Evolutionary conservation across 1,139 yeast genomes (phyloP).

Genomic region (Diutina catenulata): DNA sequence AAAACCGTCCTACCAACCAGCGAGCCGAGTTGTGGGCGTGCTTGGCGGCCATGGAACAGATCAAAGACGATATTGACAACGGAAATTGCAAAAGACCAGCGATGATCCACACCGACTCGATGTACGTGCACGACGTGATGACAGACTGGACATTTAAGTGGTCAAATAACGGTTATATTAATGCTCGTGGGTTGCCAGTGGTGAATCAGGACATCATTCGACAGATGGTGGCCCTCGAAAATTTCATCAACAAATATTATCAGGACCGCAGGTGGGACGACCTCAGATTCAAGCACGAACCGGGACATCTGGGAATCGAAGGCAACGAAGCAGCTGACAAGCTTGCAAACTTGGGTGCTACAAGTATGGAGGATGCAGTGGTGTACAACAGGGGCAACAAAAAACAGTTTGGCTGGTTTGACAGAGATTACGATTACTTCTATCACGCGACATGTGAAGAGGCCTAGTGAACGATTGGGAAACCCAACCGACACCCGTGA

Average conservation of each 20-base stretch:
- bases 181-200: conserved; percentile 30
- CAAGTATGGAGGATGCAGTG: too few relatives aligned
- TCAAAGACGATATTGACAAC: conserved; percentile 16
- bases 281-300: conserved; percentile 42
- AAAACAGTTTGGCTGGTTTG: too few relatives aligned
- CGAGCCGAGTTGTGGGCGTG: conserved; percentile 72
- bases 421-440: too few relatives aligned
- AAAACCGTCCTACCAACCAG: conserved; percentile 53
- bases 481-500: too few relatives aligned
- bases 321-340: conserved; percentile 77
- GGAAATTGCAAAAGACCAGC: conserved; percentile 12
- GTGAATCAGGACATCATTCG: conserved; percentile 40
- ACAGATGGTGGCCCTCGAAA: conserved; percentile 14
- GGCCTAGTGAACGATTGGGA: too few relatives aligned
- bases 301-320: conserved; percentile 54
- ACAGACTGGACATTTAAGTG: conserved; percentile 42
- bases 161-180: conserved; percentile 43
- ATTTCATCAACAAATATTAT: conserved; percentile 22
- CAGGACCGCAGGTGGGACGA: too few relatives aligned
- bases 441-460: too few relatives aligned
- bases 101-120: conserved; percentile 45
- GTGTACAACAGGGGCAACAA: too few relatives aligned
- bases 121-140: conserved; percentile 37
- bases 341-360: conserved; percentile 65
- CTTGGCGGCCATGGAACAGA: conserved; percentile 35